Conservation (phyloP, 2,329 filamentous ascomycete species). For the Colletotrichum sp. region DNA sequence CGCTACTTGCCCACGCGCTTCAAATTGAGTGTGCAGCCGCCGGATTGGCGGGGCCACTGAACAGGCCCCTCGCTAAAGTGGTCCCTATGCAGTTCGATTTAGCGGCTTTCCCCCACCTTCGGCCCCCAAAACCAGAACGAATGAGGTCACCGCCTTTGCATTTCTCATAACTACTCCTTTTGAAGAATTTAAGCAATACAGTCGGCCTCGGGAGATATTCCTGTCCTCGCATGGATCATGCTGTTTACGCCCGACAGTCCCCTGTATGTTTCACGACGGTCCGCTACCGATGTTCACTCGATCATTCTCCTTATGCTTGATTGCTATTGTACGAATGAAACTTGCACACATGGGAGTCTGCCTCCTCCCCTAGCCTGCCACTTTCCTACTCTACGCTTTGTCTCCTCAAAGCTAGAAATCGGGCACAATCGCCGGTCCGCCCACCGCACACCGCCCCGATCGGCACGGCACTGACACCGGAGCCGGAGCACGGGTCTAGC, state of each 20-base stretch:
- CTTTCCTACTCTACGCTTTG: background rate
- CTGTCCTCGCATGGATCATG: conserved; percentile 2
- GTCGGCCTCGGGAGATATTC: background rate
- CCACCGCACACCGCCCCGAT: background rate
- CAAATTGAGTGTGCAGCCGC: conserved; percentile 2
- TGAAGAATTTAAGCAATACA: background rate
- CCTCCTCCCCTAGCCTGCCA: background rate
- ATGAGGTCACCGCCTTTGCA: conserved; percentile 18
- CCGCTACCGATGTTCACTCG: background rate
- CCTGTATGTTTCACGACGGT: conserved; percentile 1
- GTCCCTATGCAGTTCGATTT: background rate
- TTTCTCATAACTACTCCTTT: background rate
- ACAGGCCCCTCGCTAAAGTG: background rate
- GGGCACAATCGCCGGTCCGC: background rate
- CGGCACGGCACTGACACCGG: background rate
- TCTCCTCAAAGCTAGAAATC: background rate
- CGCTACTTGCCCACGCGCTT: background rate
- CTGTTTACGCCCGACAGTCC: background rate
- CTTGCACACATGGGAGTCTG: background rate
- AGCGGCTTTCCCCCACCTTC: conserved; percentile 17
- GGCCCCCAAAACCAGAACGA: background rate
- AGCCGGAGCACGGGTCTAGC: background rate
- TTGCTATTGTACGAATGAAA: background rate
- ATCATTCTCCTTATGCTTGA: background rate
- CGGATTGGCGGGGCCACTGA: background rate